phyloP scores from a whole-genome alignment of 768 basidiomycete species.

The Kwoniella mangroviensis region DNA sequence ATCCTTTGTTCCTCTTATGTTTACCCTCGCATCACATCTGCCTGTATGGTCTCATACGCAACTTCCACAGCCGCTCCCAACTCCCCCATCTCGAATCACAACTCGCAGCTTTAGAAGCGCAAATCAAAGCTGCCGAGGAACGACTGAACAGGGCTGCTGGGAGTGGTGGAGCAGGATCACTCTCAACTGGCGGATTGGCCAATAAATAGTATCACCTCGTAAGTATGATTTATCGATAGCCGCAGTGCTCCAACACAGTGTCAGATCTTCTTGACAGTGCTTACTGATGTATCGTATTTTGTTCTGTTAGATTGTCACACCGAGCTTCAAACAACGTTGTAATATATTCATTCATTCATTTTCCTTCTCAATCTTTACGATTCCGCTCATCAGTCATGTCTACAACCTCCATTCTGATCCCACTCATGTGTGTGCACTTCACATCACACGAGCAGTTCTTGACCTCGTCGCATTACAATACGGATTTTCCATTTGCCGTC shows the following conservation, averaged over 20 bases:
- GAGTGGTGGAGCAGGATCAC: neutral
- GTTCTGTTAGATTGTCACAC: no score
- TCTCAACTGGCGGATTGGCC: neutral
- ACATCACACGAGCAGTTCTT: neutral
- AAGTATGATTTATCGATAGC: no score
- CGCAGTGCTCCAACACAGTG: no score
- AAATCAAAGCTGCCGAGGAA: slow-evolving; percentile 48
- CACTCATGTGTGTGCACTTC: neutral
- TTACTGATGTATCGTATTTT: no score
- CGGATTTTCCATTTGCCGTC: neutral
- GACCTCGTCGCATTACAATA: neutral
- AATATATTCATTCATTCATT: no score
- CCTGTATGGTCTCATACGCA: neutral
- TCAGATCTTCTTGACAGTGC: no score
- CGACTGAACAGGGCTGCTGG: slow-evolving; percentile 33
- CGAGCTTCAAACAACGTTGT: no score
- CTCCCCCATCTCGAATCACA: slow-evolving; percentile 43
- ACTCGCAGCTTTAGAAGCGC: slow-evolving; percentile 40
- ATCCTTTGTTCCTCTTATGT: neutral
- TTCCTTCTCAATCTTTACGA: no score
- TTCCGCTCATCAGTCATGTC: no score
- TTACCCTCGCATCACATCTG: neutral
- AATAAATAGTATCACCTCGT: neutral
- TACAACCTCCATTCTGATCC: no score
- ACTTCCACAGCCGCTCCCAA: slow-evolving; percentile 29